phyloP scores from a whole-genome alignment of 2,329 filamentous ascomycete genomes.

The Curvularia sp. region DNA sequence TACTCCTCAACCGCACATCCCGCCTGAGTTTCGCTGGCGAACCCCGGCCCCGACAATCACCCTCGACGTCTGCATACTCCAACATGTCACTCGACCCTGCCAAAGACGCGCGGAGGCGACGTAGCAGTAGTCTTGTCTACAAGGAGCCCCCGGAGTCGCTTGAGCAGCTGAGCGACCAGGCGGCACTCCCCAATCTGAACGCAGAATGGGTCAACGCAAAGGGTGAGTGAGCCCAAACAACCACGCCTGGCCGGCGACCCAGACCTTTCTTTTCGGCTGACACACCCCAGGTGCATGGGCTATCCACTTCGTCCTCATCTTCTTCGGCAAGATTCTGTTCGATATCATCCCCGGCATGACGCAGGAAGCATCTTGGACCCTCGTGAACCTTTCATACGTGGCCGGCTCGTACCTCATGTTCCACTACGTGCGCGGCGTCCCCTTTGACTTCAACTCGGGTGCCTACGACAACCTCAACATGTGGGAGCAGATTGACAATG shows the following conservation, averaged over 20 bases:
- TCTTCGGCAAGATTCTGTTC: slow-evolving; percentile 92
- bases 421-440: slow-evolving; percentile 96
- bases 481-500: slow-evolving; percentile 99
- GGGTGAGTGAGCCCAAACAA: slow-evolving; percentile 63
- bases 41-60: slow-evolving; percentile 59
- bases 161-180: slow-evolving; percentile 97
- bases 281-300: slow-evolving; percentile 82
- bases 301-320: slow-evolving; percentile 93
- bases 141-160: slow-evolving; percentile 95
- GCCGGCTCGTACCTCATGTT: slow-evolving; percentile 99
- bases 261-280: slow-evolving; percentile 16
- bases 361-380: slow-evolving; percentile 97
- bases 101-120: slow-evolving; percentile 78
- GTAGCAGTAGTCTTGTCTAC: slow-evolving; percentile 98
- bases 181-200: slow-evolving; percentile 91
- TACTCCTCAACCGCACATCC: slow-evolving; percentile 82
- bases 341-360: slow-evolving; percentile 95
- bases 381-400: slow-evolving; percentile 99
- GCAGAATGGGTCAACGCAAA: slow-evolving; percentile 99
- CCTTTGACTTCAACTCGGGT: slow-evolving; percentile 98
- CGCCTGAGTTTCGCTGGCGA: slow-evolving; percentile 83
- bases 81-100: slow-evolving; percentile 47
- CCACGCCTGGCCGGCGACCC: background rate
- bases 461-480: slow-evolving; percentile 99
- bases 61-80: slow-evolving; percentile 30